A percentile compares a stretch with the other conserved stretches of the same genome.
phyloP scores from a whole-genome alignment of 106 monocot species.

The Apostasia shenzhenica region DNA sequence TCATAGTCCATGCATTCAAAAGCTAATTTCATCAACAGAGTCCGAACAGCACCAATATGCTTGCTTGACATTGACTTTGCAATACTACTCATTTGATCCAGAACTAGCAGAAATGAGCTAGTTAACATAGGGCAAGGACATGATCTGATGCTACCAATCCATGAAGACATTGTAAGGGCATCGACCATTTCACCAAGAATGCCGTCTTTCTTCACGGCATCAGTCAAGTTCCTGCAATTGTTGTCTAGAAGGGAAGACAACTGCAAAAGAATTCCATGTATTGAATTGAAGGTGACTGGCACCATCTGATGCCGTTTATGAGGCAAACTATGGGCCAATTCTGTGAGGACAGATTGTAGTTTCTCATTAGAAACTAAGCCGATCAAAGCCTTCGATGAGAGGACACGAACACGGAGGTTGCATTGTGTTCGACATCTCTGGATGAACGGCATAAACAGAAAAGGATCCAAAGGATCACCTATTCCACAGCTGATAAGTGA shows the following conservation, averaged over 20 bases:
- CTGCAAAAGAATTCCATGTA: conserved; percentile 86
- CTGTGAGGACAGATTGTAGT: conserved; percentile 38
- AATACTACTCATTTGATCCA: conserved; percentile 65
- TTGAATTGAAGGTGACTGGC: conserved; percentile 35
- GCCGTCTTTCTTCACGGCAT: conserved; percentile 50
- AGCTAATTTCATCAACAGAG: conserved; percentile 34
- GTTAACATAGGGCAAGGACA: conserved; percentile 74
- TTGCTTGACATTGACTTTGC: conserved; percentile 31
- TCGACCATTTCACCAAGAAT: conserved; percentile 43
- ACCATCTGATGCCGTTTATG: conserved; percentile 14
- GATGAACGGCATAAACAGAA: conserved; percentile 72
- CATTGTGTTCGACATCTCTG: conserved; percentile 76
- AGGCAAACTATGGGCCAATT: conserved; percentile 42
- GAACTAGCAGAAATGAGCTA: conserved; percentile 52
- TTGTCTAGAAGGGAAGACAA: conserved; percentile 64
- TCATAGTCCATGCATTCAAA: conserved; percentile 40
- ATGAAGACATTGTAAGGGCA: conserved; percentile 53
- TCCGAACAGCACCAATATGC: conserved; percentile 26
- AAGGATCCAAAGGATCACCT: conserved; percentile 79
- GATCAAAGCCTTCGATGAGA: conserved; percentile 85
- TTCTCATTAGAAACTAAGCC: conserved; percentile 93
- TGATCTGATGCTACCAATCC: conserved; percentile 54
- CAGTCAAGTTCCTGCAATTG: conserved; percentile 65
- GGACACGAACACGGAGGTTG: conserved; percentile 76
- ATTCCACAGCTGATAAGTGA: conserved; percentile 53